Percentiles rank a stretch among this genome's conserved stretches.
phyloP scores from a whole-genome alignment of 768 basidiomycete genomes.

The Termitomyces sp. region DNA sequence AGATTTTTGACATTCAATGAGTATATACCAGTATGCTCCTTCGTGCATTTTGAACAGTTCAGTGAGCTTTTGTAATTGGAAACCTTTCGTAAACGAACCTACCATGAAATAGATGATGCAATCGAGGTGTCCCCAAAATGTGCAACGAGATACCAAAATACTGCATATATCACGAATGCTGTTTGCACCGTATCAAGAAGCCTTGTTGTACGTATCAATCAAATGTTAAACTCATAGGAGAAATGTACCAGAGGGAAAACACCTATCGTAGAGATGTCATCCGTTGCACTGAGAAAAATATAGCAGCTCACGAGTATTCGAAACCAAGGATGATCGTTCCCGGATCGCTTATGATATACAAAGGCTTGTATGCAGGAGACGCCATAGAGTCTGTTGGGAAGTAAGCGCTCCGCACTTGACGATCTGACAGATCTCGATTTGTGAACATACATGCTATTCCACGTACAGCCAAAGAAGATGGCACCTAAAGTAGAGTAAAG shows the following conservation, averaged over 20 bases:
- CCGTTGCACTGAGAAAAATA: not conserved
- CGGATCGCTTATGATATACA: slow-evolving; percentile 5
- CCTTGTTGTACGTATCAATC: not conserved
- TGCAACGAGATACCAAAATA: not conserved
- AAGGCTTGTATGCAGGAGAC: slow-evolving; percentile 1
- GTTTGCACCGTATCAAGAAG: not conserved
- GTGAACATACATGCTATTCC: not conserved
- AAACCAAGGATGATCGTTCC: not conserved
- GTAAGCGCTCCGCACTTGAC: not conserved
- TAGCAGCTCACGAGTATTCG: not conserved
- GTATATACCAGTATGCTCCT: not conserved
- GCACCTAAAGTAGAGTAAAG: not conserved
- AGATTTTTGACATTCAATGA: not conserved
- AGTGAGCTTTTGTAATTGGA: not conserved
- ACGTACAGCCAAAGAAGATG: not conserved
- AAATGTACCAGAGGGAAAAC: not conserved
- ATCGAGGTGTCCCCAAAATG: not conserved
- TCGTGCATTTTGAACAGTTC: not conserved
- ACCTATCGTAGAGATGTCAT: not conserved
- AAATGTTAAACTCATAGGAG: not conserved
- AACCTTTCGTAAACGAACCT: no score
- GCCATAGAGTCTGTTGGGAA: not conserved
- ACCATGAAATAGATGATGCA: not conserved
- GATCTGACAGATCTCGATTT: not conserved
- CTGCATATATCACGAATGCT: not conserved